These are phyloP conservation scores for Tulasnella sp. DNA, from an alignment of 768 basidiomycete species.

Conservation along the genomic window DNA sequence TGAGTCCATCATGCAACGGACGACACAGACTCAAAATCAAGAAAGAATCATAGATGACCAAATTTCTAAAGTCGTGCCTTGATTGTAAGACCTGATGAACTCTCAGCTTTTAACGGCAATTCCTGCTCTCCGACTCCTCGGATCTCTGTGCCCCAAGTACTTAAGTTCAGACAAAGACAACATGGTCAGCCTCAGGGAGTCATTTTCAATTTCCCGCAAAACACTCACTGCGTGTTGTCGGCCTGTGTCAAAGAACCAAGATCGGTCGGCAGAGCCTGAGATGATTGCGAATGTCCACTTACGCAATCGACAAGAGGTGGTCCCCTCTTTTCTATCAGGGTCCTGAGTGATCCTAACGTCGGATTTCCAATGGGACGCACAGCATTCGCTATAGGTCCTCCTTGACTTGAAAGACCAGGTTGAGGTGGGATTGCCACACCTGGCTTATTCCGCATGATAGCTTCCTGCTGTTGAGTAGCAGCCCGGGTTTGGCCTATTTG, in stretches of 20 bases:
- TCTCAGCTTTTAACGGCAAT: no score
- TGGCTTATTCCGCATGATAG: background rate
- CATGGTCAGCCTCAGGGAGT: background rate
- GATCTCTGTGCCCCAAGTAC: no score
- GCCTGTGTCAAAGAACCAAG: background rate
- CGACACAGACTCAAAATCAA: no score
- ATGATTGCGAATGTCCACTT: background rate
- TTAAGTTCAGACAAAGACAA: no score
- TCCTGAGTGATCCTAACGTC: background rate
- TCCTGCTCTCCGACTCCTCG: no score
- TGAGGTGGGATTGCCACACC: background rate
- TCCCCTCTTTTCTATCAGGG: background rate
- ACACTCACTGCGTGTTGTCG: background rate
- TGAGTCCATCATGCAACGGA: no score
- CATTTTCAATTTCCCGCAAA: background rate
- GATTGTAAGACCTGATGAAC: no score
- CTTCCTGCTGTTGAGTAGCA: slow-evolving; percentile 8
- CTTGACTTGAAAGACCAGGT: background rate
- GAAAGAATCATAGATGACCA: no score
- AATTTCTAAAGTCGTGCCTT: no score
- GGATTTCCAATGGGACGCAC: background rate
- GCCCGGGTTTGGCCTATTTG: background rate
- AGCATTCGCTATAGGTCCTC: background rate
- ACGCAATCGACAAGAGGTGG: background rate
- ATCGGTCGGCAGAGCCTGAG: background rate